Base-by-base conservation (phyloP, 331 rosid species). In the Malus hybrid region DNA sequence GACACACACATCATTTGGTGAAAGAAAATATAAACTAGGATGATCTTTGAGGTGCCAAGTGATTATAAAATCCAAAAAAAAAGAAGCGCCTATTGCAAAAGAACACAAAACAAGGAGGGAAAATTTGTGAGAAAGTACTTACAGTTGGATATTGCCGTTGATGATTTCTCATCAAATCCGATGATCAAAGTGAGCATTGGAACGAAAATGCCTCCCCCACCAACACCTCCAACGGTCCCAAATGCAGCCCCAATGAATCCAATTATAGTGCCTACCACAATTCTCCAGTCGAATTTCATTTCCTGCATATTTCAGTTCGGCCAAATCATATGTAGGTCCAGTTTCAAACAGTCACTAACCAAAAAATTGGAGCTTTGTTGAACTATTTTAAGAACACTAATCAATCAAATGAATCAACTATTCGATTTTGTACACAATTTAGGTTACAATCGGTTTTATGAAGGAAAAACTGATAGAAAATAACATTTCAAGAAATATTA, bases 171-270 rank as follows among this genome's bases (percentile, higher is more conserved):
- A 71, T 83, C 86, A 20, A 83, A 83, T 34, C 86, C 83, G 15
- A 83, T 76, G 13, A 83, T 79, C 29, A 83, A 78, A 34, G 79
- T 83, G 65, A 83, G 83, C 86, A 83, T 79, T 10, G 86, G 86
- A 70, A 83, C 86, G 69, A 74, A 79, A 65, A 83, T 66, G 54
- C 81, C 86, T 18, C 86, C 86, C 16, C 86, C 86, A 60, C 86
- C 86, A 36, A 83, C 83, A 36, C 86, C 86, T 65, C 86, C 86
- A 3, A 83, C 86, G 50, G 76, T 79, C 76, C 86, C 86, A 75
- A 83, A 79, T 3, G 86, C 76, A 46, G 86, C 86, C 31, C 86
- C 86, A 2, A 79, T 50, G 71, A 83, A 83, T 71, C 86, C 81
- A 34, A 83, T 75, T 24, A 76, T 55, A 2, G 83, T 69, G 14